A percentile compares a stretch with the other conserved stretches of the same genome.
phyloP scores from a whole-genome alignment of 768 basidiomycete species.

The Strobilomyces confusus region DNA sequence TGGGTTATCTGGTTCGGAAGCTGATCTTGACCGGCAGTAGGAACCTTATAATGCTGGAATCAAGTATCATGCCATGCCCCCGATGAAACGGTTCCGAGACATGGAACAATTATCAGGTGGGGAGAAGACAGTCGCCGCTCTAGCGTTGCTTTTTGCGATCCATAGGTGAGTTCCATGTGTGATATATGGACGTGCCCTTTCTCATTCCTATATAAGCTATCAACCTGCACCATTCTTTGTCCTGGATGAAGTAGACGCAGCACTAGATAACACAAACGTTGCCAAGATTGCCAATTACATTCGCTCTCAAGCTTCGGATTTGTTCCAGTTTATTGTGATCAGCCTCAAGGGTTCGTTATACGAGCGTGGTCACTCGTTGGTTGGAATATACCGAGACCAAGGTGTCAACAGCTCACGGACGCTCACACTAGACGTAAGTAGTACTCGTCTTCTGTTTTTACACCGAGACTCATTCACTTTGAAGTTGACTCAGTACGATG shows the following conservation, averaged over 20 bases:
- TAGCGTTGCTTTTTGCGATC: slow-evolving; percentile 95
- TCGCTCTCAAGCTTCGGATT: slow-evolving; percentile 72
- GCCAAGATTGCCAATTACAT: slow-evolving; percentile 95
- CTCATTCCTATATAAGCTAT: slow-evolving; percentile 50
- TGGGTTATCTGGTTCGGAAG: slow-evolving; percentile 5
- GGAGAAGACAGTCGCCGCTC: slow-evolving; percentile 96
- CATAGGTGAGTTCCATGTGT: slow-evolving; percentile 59
- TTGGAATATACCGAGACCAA: slow-evolving; percentile 93
- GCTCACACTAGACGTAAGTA: slow-evolving; percentile 81
- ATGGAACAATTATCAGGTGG: slow-evolving; percentile 99
- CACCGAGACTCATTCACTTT: slow-evolving; percentile 6
- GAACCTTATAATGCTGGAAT: slow-evolving; percentile 86
- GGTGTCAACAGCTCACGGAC: slow-evolving; percentile 90
- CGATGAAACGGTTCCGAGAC: slow-evolving; percentile 98
- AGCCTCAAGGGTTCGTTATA: slow-evolving; percentile 92
- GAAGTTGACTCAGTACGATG: slow-evolving; percentile 29
- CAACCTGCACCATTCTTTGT: slow-evolving; percentile 98
- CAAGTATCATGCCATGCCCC: slow-evolving; percentile 99
- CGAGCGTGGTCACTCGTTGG: slow-evolving; percentile 84
- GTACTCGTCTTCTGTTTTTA: neutral
- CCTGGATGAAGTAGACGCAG: slow-evolving; percentile 97
- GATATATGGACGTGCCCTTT: neutral
- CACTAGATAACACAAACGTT: slow-evolving; percentile 98
- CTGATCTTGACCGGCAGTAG: slow-evolving; percentile 34
- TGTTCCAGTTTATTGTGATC: slow-evolving; percentile 97